These are phyloP conservation scores for Anaeromyces robustus DNA, from an alignment of 192 early-diverging fungal species.

Conservation along the genomic window DNA sequence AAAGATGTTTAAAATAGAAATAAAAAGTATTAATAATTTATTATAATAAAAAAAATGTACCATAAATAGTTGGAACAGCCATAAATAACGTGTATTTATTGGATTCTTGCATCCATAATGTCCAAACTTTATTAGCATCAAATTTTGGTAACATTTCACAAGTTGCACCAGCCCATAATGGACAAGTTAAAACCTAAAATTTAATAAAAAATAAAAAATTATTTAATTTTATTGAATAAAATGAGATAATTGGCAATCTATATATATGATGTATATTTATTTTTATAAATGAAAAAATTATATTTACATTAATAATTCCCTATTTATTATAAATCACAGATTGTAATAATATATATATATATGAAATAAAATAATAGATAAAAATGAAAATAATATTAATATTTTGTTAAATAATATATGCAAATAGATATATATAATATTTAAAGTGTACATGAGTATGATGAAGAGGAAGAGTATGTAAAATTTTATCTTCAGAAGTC, in stretches of 20 bases:
- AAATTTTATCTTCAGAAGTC: conserved; percentile 43
- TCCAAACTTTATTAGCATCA: conserved; percentile 46
- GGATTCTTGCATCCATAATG: conserved; percentile 30
- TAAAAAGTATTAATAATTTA: background rate
- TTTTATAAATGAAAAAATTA: no score
- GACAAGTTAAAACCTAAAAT: conserved; percentile 32
- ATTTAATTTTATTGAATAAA: no score
- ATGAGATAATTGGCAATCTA: no score
- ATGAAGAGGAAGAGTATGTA: conserved; percentile 70
- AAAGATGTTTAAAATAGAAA: no score
- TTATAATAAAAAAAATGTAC: conserved; percentile 4
- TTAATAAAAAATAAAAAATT: no score
- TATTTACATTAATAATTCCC: conserved; percentile 30
- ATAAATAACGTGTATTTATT: conserved; percentile 58
- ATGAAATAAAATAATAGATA: conserved; percentile 1
- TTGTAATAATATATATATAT: background rate
- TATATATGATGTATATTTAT: no score
- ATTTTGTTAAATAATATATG: background rate
- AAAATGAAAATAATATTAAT: background rate
- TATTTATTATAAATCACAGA: background rate
- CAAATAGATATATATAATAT: background rate
- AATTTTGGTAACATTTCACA: conserved; percentile 61
- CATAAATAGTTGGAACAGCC: conserved; percentile 82
- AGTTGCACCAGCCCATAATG: conserved; percentile 53
- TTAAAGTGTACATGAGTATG: conserved; percentile 56